Percentiles rank a stretch among this genome's conserved stretches.
phyloP scores from a whole-genome alignment of 2,329 filamentous ascomycete species.

The Curvularia hawaiiensis region DNA sequence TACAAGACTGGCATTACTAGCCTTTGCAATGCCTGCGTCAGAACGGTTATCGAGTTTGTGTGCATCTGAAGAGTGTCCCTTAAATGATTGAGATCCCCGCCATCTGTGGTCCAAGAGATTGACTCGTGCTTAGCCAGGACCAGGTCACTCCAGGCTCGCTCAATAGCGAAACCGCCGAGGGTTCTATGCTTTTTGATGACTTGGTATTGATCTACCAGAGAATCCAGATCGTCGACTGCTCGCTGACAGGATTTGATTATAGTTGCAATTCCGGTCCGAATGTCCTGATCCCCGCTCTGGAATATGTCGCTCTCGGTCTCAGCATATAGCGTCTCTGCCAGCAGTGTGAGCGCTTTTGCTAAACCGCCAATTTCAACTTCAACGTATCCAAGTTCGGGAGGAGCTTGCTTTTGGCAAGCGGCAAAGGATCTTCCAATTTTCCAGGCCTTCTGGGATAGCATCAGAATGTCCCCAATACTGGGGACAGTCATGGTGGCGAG shows the following conservation, averaged over 20 bases:
- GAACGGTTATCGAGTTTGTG: slow-evolving; percentile 47
- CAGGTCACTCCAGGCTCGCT: slow-evolving; percentile 52
- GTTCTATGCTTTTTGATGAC: slow-evolving; percentile 51
- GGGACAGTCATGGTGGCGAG: slow-evolving; percentile 38
- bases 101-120: slow-evolving; percentile 54
- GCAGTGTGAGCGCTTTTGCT: slow-evolving; percentile 50
- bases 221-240: slow-evolving; percentile 52
- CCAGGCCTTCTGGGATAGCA: slow-evolving; percentile 55
- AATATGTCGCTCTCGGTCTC: slow-evolving; percentile 43
- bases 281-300: slow-evolving; percentile 41
- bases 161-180: slow-evolving; percentile 48
- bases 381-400: slow-evolving; percentile 50
- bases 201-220: slow-evolving; percentile 53
- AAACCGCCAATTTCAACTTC: slow-evolving; percentile 50
- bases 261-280: slow-evolving; percentile 45
- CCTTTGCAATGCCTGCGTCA: slow-evolving; percentile 52
- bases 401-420: slow-evolving; percentile 47
- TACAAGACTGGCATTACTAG: slow-evolving; percentile 15
- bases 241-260: slow-evolving; percentile 49
- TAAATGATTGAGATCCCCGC: slow-evolving; percentile 49
- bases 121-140: slow-evolving; percentile 50
- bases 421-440: slow-evolving; percentile 53
- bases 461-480: slow-evolving; percentile 52
- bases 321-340: slow-evolving; percentile 53
- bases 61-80: slow-evolving; percentile 52